A percentile compares a stretch with the other conserved stretches of the same genome.
Conservation (phyloP, 768 basidiomycete genomes). For the Baorangia bicolor region DNA sequence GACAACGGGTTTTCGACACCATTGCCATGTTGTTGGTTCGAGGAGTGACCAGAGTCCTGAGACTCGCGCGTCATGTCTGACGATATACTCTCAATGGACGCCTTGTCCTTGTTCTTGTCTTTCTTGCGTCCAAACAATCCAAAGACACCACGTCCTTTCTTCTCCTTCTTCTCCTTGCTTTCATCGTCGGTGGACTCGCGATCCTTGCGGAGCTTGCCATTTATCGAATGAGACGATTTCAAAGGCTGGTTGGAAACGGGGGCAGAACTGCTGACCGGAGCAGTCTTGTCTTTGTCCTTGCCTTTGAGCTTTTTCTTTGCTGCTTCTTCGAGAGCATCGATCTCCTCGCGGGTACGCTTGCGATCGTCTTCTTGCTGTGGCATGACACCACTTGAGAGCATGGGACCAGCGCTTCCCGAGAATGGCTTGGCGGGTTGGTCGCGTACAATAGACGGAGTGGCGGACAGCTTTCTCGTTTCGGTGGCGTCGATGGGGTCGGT, state of each 20-base stretch:
- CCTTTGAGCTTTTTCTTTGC: slow-evolving; percentile 50
- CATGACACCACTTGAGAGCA: slow-evolving; percentile 40
- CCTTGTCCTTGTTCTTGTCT: slow-evolving; percentile 67
- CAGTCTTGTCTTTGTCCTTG: slow-evolving; percentile 49
- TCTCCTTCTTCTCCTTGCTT: slow-evolving; percentile 58
- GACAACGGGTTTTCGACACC: slow-evolving; percentile 39
- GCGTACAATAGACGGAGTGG: slow-evolving; percentile 76
- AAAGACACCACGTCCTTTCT: slow-evolving; percentile 71
- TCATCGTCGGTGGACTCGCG: slow-evolving; percentile 42
- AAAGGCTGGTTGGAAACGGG: slow-evolving; percentile 27
- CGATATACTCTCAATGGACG: slow-evolving; percentile 50
- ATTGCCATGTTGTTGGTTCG: slow-evolving; percentile 37
- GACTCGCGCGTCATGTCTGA: slow-evolving; percentile 51
- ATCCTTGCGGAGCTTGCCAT: slow-evolving; percentile 47
- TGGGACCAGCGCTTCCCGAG: slow-evolving; percentile 19
- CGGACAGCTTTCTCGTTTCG: slow-evolving; percentile 76
- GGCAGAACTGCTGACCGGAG: slow-evolving; percentile 28
- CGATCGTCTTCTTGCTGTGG: slow-evolving; percentile 53
- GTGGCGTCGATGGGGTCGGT: slow-evolving; percentile 67
- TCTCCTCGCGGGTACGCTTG: slow-evolving; percentile 52
- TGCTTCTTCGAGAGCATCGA: slow-evolving; percentile 43
- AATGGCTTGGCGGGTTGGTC: slow-evolving; percentile 38
- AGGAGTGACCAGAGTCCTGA: slow-evolving; percentile 63
- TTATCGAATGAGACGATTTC: slow-evolving; percentile 11
- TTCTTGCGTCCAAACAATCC: slow-evolving; percentile 76